Percentiles rank a stretch among this genome's conserved stretches.
Conservation (phyloP, 352 stramenopile species). For the Phytophthora aleatoria region DNA sequence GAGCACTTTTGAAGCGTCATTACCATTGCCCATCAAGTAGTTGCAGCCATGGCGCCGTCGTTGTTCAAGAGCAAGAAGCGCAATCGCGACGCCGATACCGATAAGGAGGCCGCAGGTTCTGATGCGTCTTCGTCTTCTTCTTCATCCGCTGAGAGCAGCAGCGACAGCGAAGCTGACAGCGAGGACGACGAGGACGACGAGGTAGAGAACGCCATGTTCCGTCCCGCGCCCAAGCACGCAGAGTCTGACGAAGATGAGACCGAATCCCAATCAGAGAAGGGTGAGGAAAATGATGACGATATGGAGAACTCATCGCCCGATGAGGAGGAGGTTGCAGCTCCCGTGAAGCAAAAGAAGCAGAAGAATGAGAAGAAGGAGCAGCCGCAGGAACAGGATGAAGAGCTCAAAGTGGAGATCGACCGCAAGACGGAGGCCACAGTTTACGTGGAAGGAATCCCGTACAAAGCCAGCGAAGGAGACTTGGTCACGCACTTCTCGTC, state of each 20-base stretch:
- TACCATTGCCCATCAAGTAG: slow-evolving; percentile 11
- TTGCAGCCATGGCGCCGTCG: slow-evolving; percentile 20
- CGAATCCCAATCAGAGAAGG: slow-evolving; percentile 26
- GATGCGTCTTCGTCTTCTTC: slow-evolving; percentile 8
- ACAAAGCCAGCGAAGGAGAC: slow-evolving; percentile 90
- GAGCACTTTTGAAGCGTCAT: slow-evolving; percentile 23
- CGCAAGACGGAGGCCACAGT: slow-evolving; percentile 87
- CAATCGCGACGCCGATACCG: slow-evolving; percentile 14
- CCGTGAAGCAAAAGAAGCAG: slow-evolving; percentile 43
- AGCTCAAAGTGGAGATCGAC: slow-evolving; percentile 62
- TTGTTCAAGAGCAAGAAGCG: slow-evolving; percentile 40
- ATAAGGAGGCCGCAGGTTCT: not conserved
- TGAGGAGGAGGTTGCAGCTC: slow-evolving; percentile 59
- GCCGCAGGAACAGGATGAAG: slow-evolving; percentile 32
- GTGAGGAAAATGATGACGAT: slow-evolving; percentile 13
- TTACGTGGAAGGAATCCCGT: slow-evolving; percentile 97
- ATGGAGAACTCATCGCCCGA: slow-evolving; percentile 8
- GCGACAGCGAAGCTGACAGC: slow-evolving; percentile 21
- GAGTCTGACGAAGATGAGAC: slow-evolving; percentile 12
- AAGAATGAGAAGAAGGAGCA: slow-evolving; percentile 23
- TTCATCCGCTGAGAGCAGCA: slow-evolving; percentile 24
- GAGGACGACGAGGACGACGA: slow-evolving; percentile 48
- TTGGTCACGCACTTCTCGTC: slow-evolving; percentile 90
- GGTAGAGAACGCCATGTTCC: slow-evolving; percentile 80
- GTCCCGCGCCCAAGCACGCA: slow-evolving; percentile 40